Evolutionary conservation across 345 rosid species (phyloP).

Genomic region (Arabidopsis thaliana): TAIR10.1 NC_003076.8:4041001-4041500

Average conservation of each 20-base stretch:
- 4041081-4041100: neutral
- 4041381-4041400: constrained; percentile 1
- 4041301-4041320: constrained; percentile 73
- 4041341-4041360: constrained; percentile 47
- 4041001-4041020: neutral
- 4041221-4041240: too few relatives aligned
- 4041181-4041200: neutral
- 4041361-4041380: neutral
- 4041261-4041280: constrained; percentile 90
- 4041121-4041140: neutral
- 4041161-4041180: neutral
- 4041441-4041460: neutral
- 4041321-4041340: constrained; percentile 86
- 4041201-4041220: neutral
- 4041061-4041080: neutral
- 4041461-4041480: constrained; percentile 43
- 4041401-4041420: neutral
- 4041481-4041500: constrained; percentile 36
- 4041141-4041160: neutral
- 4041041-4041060: neutral
- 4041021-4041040: neutral
- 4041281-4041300: constrained; percentile 87
- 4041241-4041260: constrained; percentile 58
- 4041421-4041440: constrained; percentile 5
- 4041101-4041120: neutral